Evolutionary conservation across 2,329 filamentous ascomycete genomes (phyloP).

Genomic region (Didymella keratinophila): DNA sequence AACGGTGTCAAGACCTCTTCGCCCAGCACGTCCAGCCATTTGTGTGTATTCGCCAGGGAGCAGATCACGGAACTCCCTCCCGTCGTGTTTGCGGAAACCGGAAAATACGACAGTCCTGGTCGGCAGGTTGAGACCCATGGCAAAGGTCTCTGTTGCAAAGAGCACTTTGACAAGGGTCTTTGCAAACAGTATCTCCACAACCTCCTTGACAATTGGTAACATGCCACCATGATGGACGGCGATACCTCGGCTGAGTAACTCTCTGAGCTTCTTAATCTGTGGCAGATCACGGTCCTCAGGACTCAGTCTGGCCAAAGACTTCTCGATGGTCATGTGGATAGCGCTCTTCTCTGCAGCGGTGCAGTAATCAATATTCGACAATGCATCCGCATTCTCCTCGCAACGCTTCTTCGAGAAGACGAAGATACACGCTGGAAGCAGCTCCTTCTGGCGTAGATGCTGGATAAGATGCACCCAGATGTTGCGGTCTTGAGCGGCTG

Average conservation of each 20-base stretch:
- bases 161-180: slow-evolving; percentile 95
- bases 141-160: slow-evolving; percentile 97
- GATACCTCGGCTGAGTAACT: slow-evolving; percentile 85
- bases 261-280: slow-evolving; percentile 86
- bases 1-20: slow-evolving; percentile 89
- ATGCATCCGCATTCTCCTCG: slow-evolving; percentile 94
- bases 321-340: slow-evolving; percentile 97
- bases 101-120: slow-evolving; percentile 98
- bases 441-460: slow-evolving; percentile 82
- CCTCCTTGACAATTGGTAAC: slow-evolving; percentile 94
- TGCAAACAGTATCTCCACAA: slow-evolving; percentile 96
- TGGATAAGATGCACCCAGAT: slow-evolving; percentile 97
- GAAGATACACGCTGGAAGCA: slow-evolving; percentile 94
- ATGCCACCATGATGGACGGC: slow-evolving; percentile 96
- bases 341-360: slow-evolving; percentile 93
- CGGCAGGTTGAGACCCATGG: slow-evolving; percentile 95
- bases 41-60: slow-evolving; percentile 97
- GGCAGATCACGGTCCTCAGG: slow-evolving; percentile 89
- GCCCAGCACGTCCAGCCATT: slow-evolving; percentile 94
- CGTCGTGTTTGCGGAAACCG: slow-evolving; percentile 95
- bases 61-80: slow-evolving; percentile 87
- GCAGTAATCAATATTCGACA: slow-evolving; percentile 95
- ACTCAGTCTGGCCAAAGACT: slow-evolving; percentile 88
- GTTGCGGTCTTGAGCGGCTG: slow-evolving; percentile 92
- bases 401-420: slow-evolving; percentile 98